Percentiles rank a stretch among this genome's conserved stretches.
Conservation (phyloP, 306 rosid genomes). For the Malus asiatica region DNA sequence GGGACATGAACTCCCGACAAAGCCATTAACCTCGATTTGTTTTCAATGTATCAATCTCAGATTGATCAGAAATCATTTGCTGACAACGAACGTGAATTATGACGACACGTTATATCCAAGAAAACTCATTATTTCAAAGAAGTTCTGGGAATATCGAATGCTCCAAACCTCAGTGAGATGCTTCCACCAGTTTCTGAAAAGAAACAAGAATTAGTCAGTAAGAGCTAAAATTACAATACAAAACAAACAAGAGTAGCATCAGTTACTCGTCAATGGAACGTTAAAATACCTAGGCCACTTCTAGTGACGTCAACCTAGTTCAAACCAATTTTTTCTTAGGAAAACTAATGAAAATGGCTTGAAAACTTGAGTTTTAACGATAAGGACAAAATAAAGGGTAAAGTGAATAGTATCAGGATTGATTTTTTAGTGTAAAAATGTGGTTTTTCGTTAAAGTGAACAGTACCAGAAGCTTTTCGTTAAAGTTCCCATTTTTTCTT, state of each 20-base stretch:
- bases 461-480: no score
- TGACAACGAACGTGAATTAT: constrained; percentile 24
- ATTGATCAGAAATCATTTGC: constrained; percentile 27
- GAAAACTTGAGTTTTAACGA: no score
- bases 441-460: no score
- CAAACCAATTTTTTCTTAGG: background rate
- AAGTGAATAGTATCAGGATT: no score
- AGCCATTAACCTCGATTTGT: constrained; percentile 22
- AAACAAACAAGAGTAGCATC: background rate
- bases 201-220: constrained; percentile 17
- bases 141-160: constrained; percentile 8
- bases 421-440: no score
- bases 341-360: no score
- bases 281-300: background rate
- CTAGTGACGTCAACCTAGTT: background rate
- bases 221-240: background rate
- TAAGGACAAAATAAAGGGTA: no score
- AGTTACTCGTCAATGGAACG: background rate
- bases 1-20: constrained; percentile 5
- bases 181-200: constrained; percentile 61
- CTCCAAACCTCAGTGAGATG: constrained; percentile 40
- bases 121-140: constrained; percentile 43
- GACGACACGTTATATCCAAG: constrained; percentile 24
- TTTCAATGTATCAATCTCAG: constrained; percentile 14
- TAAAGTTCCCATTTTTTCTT: background rate